These are phyloP conservation scores for Sodiomyces alkalinus DNA, from an alignment of 2,329 filamentous ascomycete species.

Conservation along the genomic window DNA sequence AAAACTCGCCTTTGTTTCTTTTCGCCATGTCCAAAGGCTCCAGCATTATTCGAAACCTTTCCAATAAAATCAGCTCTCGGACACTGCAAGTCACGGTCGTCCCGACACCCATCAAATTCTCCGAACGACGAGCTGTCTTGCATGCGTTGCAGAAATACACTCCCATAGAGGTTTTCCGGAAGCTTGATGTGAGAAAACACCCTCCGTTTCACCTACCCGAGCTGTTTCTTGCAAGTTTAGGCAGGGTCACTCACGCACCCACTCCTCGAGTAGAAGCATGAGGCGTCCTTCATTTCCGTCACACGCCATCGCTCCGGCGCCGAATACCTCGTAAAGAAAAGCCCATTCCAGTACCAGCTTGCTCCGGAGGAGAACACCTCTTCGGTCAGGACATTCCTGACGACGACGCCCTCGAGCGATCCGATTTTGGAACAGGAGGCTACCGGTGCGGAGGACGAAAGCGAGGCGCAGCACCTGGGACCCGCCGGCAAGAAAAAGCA, in stretches of 20 bases:
- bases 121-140: constrained; percentile 39
- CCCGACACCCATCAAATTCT: constrained; percentile 35
- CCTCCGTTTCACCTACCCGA: too few relatives aligned
- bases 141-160: constrained; percentile 33
- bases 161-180: constrained; percentile 36
- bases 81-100: constrained; percentile 34
- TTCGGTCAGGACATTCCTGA: constrained; percentile 16
- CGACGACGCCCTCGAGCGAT: constrained; percentile 7
- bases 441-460: neutral
- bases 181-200: constrained; percentile 27
- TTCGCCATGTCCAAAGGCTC: constrained; percentile 3
- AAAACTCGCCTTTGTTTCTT: too few relatives aligned
- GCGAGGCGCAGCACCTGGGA: neutral
- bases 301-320: constrained; percentile 25
- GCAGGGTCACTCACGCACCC: too few relatives aligned
- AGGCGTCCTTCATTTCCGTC: constrained; percentile 34
- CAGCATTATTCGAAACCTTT: constrained; percentile 3
- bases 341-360: constrained; percentile 32
- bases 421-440: constrained; percentile 4
- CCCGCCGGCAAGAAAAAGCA: constrained; percentile 11
- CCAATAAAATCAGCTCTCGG: constrained; percentile 8
- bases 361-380: constrained; percentile 12
- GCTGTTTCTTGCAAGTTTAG: too few relatives aligned
- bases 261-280: constrained; percentile 21
- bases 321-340: constrained; percentile 21